Evolutionary conservation across 1,284 basidiomycete genomes (phyloP), one percentile per base, ranked within the genome.

Genomic region (Tremellales sp.): DNA sequence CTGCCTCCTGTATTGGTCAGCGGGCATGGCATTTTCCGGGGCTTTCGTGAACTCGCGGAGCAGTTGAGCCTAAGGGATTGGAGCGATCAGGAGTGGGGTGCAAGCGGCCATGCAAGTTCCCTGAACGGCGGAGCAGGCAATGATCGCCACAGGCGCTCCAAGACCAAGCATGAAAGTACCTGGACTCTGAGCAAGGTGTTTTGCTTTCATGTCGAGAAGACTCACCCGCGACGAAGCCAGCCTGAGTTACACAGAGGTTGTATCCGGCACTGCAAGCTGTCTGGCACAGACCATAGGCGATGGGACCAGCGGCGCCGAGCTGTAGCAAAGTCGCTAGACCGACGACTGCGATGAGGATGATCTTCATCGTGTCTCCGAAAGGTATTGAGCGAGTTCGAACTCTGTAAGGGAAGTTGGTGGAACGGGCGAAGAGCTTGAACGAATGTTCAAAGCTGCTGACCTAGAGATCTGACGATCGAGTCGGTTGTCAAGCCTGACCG

Each of bases 231-330:
- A 40, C 39, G 19, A 23, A 17, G 13, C 43, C 43, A n/a, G 43
- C 44, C 8, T 13, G 36, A n/a, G 37, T 10, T n/a, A 23, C 35
- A 33, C 49, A 51, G 22, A 31, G 17, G 7, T 33, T 26, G 24
- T 33, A 46, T 10, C 49, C 49, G 5, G 49, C 49, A 43, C 46
- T 51, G 19, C 49, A 51, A 13, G 49, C 49, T 4, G 37, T 46
- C 21, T 51, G 39, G 27, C 49, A 51, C 5, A 23, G 26, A 13
- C 31, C 42, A 41, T 35, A 43, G 19, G 40, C 27, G 22, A 40
- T 13, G 13, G 42, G 48, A 10, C 48, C 48, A 40, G 33, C 42
- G 33, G 17, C 45, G 6, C 5, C 6, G 19, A 11, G 3, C 21
- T n/a, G 21, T 6, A 40, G 39, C 19, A 31, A 8, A 8, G 15